phyloP scores from a whole-genome alignment of 768 basidiomycete genomes.

The Phanerochaete sordida region DNA sequence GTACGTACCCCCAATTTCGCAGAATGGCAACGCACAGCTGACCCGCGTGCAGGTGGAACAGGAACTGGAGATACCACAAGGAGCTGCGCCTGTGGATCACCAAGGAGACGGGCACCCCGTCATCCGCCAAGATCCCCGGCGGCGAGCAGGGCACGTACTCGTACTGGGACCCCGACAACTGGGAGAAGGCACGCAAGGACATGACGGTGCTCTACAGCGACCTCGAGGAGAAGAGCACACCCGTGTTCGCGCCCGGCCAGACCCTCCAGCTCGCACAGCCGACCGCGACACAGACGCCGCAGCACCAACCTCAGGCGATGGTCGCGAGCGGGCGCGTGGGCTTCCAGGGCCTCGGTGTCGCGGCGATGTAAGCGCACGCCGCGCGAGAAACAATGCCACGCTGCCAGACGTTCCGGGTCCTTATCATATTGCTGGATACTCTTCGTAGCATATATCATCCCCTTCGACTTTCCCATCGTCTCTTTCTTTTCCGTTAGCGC shows the following conservation, averaged over 20 bases:
- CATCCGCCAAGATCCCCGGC: constrained; percentile 73
- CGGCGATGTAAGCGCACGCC: constrained; percentile 35
- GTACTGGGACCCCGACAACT: constrained; percentile 82
- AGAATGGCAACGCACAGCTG: neutral
- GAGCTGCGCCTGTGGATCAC: constrained; percentile 83
- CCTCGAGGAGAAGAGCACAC: constrained; percentile 67
- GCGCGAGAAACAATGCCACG: neutral
- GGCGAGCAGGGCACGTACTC: constrained; percentile 89
- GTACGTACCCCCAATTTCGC: constrained; percentile 46
- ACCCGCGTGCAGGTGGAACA: constrained; percentile 63
- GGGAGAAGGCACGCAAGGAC: constrained; percentile 75
- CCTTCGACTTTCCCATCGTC: constrained; percentile 6
- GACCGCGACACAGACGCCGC: constrained; percentile 10
- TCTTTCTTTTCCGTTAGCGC: neutral
- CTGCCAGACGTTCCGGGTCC: neutral
- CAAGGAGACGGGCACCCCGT: constrained; percentile 78
- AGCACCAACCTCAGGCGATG: constrained; percentile 24
- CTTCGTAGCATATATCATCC: constrained; percentile 4
- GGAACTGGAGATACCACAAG: constrained; percentile 97
- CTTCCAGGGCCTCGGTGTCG: constrained; percentile 50
- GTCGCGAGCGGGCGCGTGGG: constrained; percentile 21
- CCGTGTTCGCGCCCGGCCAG: constrained; percentile 52
- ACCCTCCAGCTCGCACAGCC: constrained; percentile 17
- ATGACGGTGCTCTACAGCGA: constrained; percentile 73
- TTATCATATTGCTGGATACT: constrained; percentile 1